Percentiles rank a stretch among this genome's conserved stretches.
Conservation (phyloP, 768 basidiomycete genomes). For the Termitomyces bulborhizus region DNA sequence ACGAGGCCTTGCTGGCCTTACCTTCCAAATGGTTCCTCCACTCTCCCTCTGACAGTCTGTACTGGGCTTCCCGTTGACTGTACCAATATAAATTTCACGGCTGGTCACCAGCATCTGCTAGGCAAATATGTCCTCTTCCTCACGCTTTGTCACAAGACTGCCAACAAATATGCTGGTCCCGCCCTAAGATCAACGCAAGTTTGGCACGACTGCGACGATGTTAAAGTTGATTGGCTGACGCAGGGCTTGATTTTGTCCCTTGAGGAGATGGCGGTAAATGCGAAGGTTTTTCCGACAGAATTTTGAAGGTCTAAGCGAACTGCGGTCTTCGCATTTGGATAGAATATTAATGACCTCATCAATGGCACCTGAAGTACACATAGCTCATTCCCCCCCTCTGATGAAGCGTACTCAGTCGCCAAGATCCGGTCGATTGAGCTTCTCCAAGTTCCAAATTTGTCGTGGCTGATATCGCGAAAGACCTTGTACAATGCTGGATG, state of each 20-base stretch:
- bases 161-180: slow-evolving; percentile 73
- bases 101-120: slow-evolving; percentile 90
- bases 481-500: too few species aligned
- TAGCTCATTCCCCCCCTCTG: neutral
- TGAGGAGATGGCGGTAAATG: neutral
- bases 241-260: too few species aligned
- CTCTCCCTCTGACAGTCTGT: slow-evolving; percentile 92
- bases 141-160: slow-evolving; percentile 98
- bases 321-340: neutral
- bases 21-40: slow-evolving; percentile 96
- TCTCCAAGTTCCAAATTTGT: too few species aligned
- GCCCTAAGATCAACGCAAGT: too few species aligned
- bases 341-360: neutral
- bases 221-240: too few species aligned
- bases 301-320: neutral
- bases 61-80: slow-evolving; percentile 93
- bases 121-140: slow-evolving; percentile 93
- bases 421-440: too few species aligned
- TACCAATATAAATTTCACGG: slow-evolving; percentile 96
- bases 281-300: neutral
- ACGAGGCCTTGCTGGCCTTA: slow-evolving; percentile 42
- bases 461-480: too few species aligned
- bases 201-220: too few species aligned
- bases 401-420: neutral
- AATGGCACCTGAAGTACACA: neutral